Evolutionary conservation across 768 basidiomycete species (phyloP).

Genomic region (Panaeolus papilionaceus): DNA sequence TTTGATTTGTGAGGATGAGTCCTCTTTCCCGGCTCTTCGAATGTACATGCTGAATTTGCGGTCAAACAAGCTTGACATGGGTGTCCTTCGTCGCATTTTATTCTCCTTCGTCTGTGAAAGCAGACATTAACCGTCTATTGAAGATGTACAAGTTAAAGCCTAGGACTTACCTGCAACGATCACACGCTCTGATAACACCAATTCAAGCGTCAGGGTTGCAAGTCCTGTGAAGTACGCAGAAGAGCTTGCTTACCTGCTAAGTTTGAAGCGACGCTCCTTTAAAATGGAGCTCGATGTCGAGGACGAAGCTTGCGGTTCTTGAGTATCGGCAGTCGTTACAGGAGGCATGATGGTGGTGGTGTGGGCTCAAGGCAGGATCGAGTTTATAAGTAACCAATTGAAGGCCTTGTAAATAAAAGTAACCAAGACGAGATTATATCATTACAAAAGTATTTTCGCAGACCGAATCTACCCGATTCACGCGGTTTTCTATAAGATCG

Average conservation of each 20-base stretch:
- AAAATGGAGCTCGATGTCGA: conserved; percentile 55
- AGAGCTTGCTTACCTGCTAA: conserved; percentile 68
- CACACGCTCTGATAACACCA: conserved; percentile 69
- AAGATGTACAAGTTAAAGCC: conserved; percentile 20
- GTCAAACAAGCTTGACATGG: conserved; percentile 90
- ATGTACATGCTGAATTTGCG: conserved; percentile 82
- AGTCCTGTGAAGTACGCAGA: conserved; percentile 15
- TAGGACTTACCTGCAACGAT: conserved; percentile 81
- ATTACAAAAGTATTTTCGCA: conserved; percentile 21
- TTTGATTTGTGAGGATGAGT: conserved; percentile 90
- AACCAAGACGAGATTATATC: conserved; percentile 31
- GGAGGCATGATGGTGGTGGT: conserved; percentile 53
- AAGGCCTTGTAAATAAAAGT: conserved; percentile 25
- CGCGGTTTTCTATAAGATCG: conserved; percentile 13
- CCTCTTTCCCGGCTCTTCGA: conserved; percentile 87
- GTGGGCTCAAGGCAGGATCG: conserved; percentile 34
- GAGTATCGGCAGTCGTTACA: conserved; percentile 46
- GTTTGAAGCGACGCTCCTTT: conserved; percentile 86
- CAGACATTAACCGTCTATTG: conserved; percentile 18
- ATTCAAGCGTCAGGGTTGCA: conserved; percentile 14
- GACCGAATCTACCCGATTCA: conserved; percentile 46
- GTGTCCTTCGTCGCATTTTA: conserved; percentile 90
- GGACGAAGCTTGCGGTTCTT: conserved; percentile 45
- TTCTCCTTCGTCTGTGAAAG: conserved; percentile 69
- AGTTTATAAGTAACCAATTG: conserved; percentile 32